Evolutionary conservation across 108 stramenopile species (phyloP).

Genomic region (Nitzschia sp.): DNA sequence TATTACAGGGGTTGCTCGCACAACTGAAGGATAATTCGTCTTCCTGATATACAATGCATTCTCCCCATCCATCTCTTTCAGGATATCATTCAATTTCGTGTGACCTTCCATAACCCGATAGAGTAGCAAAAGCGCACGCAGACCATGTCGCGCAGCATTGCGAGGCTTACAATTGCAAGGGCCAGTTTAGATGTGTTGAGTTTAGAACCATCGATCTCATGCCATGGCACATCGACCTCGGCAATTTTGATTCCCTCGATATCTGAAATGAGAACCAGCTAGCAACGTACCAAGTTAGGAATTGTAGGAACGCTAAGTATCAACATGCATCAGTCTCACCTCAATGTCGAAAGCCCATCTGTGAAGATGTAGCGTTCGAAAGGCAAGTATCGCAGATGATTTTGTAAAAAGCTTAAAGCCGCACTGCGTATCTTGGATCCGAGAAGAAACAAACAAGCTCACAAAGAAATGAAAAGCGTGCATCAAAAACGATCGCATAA

Average conservation of each 20-base stretch:
- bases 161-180: slow-evolving; percentile 56
- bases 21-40: background rate
- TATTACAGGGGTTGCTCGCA: background rate
- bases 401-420: slow-evolving; percentile 80
- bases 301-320: no score
- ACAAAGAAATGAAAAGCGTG: slow-evolving; percentile 80
- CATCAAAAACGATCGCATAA: slow-evolving; percentile 73
- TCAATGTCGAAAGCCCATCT: slow-evolving; percentile 90
- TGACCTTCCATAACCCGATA: slow-evolving; percentile 64
- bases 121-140: slow-evolving; percentile 80
- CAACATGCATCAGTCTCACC: slow-evolving; percentile 21
- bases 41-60: background rate
- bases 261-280: slow-evolving; percentile 54
- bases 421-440: slow-evolving; percentile 83
- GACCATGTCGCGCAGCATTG: slow-evolving; percentile 87
- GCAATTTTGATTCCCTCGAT: slow-evolving; percentile 37
- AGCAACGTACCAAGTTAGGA: no score
- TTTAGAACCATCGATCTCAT: slow-evolving; percentile 83
- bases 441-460: slow-evolving; percentile 46
- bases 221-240: slow-evolving; percentile 83
- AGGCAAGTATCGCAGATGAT: slow-evolving; percentile 44
- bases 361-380: slow-evolving; percentile 66
- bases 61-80: background rate
- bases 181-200: slow-evolving; percentile 61
- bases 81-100: background rate